Percentiles rank a stretch among this genome's conserved stretches.
These are phyloP conservation scores for Friedmanniomyces endolithicus DNA, from an alignment of 495 filamentous ascomycete genomes.

Conservation along the genomic window DNA sequence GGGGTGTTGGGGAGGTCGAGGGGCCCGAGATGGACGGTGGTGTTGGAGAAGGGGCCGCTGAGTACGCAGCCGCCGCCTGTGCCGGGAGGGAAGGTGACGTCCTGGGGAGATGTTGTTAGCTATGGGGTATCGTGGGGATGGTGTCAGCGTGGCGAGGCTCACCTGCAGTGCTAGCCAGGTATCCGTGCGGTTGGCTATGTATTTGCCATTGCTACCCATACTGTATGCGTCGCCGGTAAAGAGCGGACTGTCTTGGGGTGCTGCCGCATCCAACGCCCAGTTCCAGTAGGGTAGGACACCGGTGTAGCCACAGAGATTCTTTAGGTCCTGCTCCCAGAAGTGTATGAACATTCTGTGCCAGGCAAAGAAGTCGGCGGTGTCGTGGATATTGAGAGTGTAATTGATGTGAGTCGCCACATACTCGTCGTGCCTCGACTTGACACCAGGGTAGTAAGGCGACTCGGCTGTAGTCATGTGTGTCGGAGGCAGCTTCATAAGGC, in stretches of 20 bases:
- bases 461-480: conserved; percentile 6
- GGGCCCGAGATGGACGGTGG: conserved; percentile 24
- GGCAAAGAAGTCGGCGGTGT: conserved; percentile 48
- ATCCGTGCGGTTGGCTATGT: conserved; percentile 21
- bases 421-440: conserved; percentile 53
- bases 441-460: conserved; percentile 28
- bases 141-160: background rate
- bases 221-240: conserved; percentile 35
- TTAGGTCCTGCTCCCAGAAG: conserved; percentile 52
- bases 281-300: conserved; percentile 46
- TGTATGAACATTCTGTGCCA: conserved; percentile 62
- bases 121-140: background rate
- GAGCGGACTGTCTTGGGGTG: conserved; percentile 30
- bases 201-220: conserved; percentile 38
- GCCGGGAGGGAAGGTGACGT: conserved; percentile 21
- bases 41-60: conserved; percentile 19
- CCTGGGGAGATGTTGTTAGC: background rate
- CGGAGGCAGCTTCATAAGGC: background rate
- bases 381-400: conserved; percentile 49
- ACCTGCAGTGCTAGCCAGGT: conserved; percentile 9
- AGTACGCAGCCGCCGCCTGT: conserved; percentile 25
- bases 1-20: conserved; percentile 14
- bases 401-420: conserved; percentile 57
- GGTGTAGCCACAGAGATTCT: conserved; percentile 56
- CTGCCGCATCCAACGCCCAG: conserved; percentile 33